Conservation (phyloP, 495 filamentous ascomycete species). For the Barbatosphaeria neglecta region DNA sequence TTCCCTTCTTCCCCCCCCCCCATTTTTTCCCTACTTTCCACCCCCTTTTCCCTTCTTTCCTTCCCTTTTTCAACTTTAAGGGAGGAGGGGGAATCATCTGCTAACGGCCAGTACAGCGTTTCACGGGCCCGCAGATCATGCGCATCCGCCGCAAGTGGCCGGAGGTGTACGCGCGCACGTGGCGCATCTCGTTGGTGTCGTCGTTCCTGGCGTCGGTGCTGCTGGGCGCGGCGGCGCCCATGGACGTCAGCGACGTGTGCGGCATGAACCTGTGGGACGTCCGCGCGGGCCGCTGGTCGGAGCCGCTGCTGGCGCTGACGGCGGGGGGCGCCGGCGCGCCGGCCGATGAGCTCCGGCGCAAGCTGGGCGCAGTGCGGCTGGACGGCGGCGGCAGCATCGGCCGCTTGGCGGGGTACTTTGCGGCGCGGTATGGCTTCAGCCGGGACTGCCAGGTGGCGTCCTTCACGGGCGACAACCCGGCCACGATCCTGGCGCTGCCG, state of each 20-base stretch:
- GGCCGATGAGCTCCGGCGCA: conserved; percentile 53
- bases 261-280: conserved; percentile 98
- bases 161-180: conserved; percentile 64
- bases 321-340: conserved; percentile 55
- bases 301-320: conserved; percentile 62
- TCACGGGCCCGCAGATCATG: conserved; percentile 95
- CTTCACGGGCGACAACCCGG: conserved; percentile 92
- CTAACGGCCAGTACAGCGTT: conserved; percentile 48
- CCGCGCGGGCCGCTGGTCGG: conserved; percentile 55
- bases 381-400: conserved; percentile 77
- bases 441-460: conserved; percentile 63
- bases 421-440: conserved; percentile 64
- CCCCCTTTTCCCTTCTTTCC: neutral
- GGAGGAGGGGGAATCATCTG: neutral
- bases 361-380: conserved; percentile 67
- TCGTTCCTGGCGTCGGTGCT: conserved; percentile 91
- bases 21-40: too few relatives aligned
- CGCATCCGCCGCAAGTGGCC: conserved; percentile 72
- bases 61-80: neutral
- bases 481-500: conserved; percentile 85
- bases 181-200: conserved; percentile 83
- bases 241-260: conserved; percentile 90
- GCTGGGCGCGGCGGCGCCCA: conserved; percentile 70
- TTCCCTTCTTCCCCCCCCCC: too few relatives aligned
- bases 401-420: conserved; percentile 61